Percentiles rank a stretch among this genome's conserved stretches.
Conservation (phyloP, 176 grass and related monocot species). For the Tuctoria greenei region DNA sequence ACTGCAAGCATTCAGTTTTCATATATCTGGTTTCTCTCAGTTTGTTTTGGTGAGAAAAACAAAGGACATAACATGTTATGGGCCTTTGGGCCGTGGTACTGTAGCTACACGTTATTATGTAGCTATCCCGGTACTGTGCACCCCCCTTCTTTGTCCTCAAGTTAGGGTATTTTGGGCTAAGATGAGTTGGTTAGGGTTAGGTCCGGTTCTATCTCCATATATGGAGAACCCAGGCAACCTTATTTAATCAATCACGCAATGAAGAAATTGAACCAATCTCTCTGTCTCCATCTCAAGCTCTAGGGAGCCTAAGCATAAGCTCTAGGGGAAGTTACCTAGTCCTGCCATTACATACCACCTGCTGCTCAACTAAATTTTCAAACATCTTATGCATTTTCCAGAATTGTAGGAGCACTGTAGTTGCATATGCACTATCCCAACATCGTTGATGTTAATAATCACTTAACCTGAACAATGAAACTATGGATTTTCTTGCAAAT, state of each 20-base stretch:
- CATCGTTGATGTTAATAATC: not conserved
- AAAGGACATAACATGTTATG: not conserved
- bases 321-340: not conserved
- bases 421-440: not conserved
- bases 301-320: not conserved
- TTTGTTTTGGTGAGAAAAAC: not conserved
- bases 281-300: not conserved
- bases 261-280: not conserved
- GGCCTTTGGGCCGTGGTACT: not conserved
- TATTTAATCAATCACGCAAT: not conserved
- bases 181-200: not conserved
- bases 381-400: not conserved
- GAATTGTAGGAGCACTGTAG: not conserved
- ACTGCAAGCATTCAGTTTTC: not conserved
- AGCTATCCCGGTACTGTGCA: not conserved
- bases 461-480: conserved; percentile 8
- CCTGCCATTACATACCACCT: not conserved
- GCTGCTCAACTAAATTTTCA: not conserved
- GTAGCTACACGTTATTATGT: not conserved
- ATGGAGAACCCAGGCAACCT: not conserved
- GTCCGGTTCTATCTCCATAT: not conserved
- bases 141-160: not conserved
- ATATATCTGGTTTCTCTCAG: not conserved
- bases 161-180: not conserved
- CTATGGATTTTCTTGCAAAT: not conserved